Evolutionary conservation across 495 filamentous ascomycete genomes (phyloP), one percentile per base, ranked within the genome.

Genomic region (Talaromyces borbonicus): DNA sequence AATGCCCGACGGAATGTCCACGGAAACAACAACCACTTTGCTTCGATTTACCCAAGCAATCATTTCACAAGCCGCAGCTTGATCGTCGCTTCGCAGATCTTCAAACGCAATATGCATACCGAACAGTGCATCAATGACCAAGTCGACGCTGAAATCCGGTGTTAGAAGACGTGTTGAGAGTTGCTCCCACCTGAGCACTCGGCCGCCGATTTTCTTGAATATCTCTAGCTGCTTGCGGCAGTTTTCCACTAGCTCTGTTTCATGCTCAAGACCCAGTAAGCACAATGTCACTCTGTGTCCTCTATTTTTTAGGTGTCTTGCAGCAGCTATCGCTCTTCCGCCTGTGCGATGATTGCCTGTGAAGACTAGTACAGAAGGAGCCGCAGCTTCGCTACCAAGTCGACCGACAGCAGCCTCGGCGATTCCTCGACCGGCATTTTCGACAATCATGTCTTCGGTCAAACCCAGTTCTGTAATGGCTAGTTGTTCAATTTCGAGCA

Each of bases 341-440:
- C 90, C 92, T 1, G 77, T 84, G 49, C 85, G 84, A 56, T 93
- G 85, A 55, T 94, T 95, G 16, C 92, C 92, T 1, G 85, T 88
- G 14, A 95, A 68, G 16, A 95, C 74, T 16, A 94, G 76, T 27
- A 95, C 80, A 1, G 84, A 84, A 2, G 79, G 78, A 20, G 69
- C 56, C 32, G 71, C 61, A 1, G 65, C 56, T 51, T 72, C 64
- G 49, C 70, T 61, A 41, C 61, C 49, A 24, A 71, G 56, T 57
- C 74, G 60, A 69, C 71, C 69, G 48, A 94, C 74, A 3, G 84
- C 83, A 22, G 87, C 82, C 56, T 93, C 82, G 1, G 87, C 87
- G 53, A 98, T 87, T 35, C 87, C 83, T 15, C 90, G 78, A 8
- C 84, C 90, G 0, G 88, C 85, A 57, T 90, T 95, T 56, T 96